A percentile compares a stretch with the other conserved stretches of the same genome.
Evolutionary conservation across 371 early-diverging fungal species (phyloP).

Genomic region (Ordospora pajunii): DNA sequence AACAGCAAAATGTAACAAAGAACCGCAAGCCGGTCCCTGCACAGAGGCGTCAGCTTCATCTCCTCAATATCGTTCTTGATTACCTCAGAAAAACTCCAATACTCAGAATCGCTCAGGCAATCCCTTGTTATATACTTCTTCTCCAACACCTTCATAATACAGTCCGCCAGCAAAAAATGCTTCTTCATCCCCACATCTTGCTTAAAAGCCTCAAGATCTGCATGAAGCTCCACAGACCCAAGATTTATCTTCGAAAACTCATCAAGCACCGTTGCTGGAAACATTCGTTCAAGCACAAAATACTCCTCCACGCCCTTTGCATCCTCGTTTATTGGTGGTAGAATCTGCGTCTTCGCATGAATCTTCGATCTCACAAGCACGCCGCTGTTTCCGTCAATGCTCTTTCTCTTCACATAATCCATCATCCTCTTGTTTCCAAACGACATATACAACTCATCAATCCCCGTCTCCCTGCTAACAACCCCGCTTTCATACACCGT

Average conservation of each 20-base stretch:
- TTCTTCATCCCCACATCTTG: not conserved
- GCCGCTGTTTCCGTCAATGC: not conserved
- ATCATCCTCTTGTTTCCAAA: slow-evolving; percentile 33
- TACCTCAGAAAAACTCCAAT: not conserved
- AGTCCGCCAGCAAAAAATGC: slow-evolving; percentile 7
- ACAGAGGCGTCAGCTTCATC: not conserved
- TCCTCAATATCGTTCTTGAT: slow-evolving; percentile 20
- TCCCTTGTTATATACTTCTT: slow-evolving; percentile 25
- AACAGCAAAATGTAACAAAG: slow-evolving; percentile 21
- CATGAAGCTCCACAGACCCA: slow-evolving; percentile 3
- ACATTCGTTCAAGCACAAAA: slow-evolving; percentile 24
- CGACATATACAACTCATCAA: not conserved
- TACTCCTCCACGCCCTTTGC: not conserved
- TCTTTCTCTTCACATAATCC: slow-evolving; percentile 4
- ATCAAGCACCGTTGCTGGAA: not conserved
- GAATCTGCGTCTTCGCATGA: slow-evolving; percentile 1
- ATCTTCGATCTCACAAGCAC: not conserved
- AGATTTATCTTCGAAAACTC: slow-evolving; percentile 5
- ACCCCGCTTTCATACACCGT: slow-evolving; percentile 14
- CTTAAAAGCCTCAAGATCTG: not conserved
- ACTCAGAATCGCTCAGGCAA: slow-evolving; percentile 3
- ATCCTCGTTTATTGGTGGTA: not conserved
- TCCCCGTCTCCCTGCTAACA: not conserved
- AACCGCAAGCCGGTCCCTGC: slow-evolving; percentile 17
- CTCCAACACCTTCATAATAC: slow-evolving; percentile 15